A percentile compares a stretch with the other conserved stretches of the same genome.
phyloP scores from a whole-genome alignment of 2,329 filamentous ascomycete species.

The Chalaropsis thielavioides region DNA sequence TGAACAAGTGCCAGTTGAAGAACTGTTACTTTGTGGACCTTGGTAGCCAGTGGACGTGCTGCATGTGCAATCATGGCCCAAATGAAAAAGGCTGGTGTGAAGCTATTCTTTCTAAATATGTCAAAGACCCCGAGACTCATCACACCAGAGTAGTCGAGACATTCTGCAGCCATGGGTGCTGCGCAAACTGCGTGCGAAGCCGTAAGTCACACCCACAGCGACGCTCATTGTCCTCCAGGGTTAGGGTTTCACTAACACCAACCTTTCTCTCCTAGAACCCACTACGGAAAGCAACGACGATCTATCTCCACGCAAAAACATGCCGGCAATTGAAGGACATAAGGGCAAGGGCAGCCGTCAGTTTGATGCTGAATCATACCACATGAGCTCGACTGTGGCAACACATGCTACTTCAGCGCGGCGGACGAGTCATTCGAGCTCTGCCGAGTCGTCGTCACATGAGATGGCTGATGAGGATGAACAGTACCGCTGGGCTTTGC shows the following conservation, averaged over 20 bases:
- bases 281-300: neutral
- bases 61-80: constrained; percentile 35
- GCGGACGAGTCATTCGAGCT: neutral
- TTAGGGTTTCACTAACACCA: neutral
- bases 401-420: neutral
- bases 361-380: neutral
- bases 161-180: constrained; percentile 40
- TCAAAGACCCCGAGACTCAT: constrained; percentile 24
- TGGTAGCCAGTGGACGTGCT: constrained; percentile 40
- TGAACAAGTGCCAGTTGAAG: constrained; percentile 33
- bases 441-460: neutral
- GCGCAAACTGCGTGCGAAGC: constrained; percentile 32
- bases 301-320: neutral
- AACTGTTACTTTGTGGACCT: constrained; percentile 38
- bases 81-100: constrained; percentile 41
- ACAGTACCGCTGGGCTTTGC: neutral
- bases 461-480: neutral
- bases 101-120: constrained; percentile 24
- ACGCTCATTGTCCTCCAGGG: neutral
- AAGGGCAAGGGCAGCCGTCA: neutral
- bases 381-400: neutral
- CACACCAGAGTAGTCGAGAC: constrained; percentile 27
- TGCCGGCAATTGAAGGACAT: neutral
- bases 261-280: neutral
- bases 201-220: constrained; percentile 24